phyloP scores from a whole-genome alignment of 2,329 filamentous ascomycete genomes.

The Apiospora kogelbergensis region DNA sequence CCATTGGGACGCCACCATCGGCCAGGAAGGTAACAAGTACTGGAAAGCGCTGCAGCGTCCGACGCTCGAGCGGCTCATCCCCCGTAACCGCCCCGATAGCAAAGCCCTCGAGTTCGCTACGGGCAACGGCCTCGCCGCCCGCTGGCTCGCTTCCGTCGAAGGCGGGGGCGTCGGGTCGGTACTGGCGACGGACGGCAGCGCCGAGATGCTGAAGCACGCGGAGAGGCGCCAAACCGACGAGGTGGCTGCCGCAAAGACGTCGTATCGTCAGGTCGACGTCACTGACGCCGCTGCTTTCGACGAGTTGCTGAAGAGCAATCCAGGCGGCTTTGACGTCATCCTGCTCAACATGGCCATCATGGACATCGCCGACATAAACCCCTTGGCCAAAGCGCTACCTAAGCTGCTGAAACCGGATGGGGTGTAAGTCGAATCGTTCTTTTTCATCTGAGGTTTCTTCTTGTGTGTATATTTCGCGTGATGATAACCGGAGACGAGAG shows the following conservation, averaged over 20 bases:
- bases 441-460: not conserved
- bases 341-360: conserved; percentile 51
- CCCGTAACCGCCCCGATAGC: conserved; percentile 19
- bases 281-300: conserved; percentile 34
- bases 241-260: conserved; percentile 24
- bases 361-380: conserved; percentile 44
- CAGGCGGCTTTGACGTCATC: conserved; percentile 40
- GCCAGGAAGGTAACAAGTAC: conserved; percentile 43
- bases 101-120: conserved; percentile 48
- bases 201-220: conserved; percentile 40
- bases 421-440: conserved; percentile 34
- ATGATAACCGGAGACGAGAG: not conserved
- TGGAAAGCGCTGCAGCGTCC: conserved; percentile 43
- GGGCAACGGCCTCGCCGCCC: conserved; percentile 48
- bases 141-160: conserved; percentile 35
- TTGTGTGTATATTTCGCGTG: not conserved
- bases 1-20: conserved; percentile 42
- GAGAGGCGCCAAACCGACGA: conserved; percentile 13
- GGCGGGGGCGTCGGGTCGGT: conserved; percentile 33
- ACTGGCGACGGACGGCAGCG: conserved; percentile 44
- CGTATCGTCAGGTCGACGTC: conserved; percentile 37
- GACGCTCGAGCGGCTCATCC: conserved; percentile 36
- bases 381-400: conserved; percentile 40
- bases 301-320: conserved; percentile 23
- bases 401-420: conserved; percentile 39